Base-by-base conservation (phyloP, 2,329 filamentous ascomycete species). In the Epichloe aotearoae region DNA sequence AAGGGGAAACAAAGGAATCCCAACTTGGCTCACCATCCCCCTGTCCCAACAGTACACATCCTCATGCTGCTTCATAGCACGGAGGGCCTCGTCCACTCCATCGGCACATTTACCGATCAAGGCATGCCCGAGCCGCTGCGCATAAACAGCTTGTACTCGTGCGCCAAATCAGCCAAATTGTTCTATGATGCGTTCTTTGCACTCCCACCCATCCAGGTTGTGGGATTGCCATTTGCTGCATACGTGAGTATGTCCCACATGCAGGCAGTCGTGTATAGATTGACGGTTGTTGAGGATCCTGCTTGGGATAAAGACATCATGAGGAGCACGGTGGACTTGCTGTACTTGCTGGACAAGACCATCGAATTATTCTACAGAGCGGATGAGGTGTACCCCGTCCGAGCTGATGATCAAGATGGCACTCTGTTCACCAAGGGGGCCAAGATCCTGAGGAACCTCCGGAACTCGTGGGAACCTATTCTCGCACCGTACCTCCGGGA, bases 231-330 rank as follows among this genome's bases (percentile, higher is more conserved):
- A 0, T 65, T 71, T 39, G 53, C 58, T 5, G 53, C 66, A 14
- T 66, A 65, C 39, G 59, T 64, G 7, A 61, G 66, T 42, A 54
- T 70, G 5, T 64, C 64, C 2, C 66, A 69, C 14, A 61, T 64
- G 44, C 60, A 71, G 20, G 57, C 69, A 7, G 57, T 63, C 2
- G 57, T 73, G 6, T 71, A 70, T 55, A 61, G 63, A 6, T 64
- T 73, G 20, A 66, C 66, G 2, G 66, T 62, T 1, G 59, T 66
- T 3, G 68, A 72, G 7, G 64, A 67, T 44, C 65, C 66, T 2
- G 65, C 60, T 5, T 73, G 69, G 70, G 69, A 73, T 51, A 66
- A 64, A 49, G 61, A 64, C 4, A 52, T 64, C 1, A 60, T 71
- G 5, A 62, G 62, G 14, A 58, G 59, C 20, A 68, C 64, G 2